A percentile compares a stretch with the other conserved stretches of the same genome.
Conservation (phyloP, 495 filamentous ascomycete genomes). For the Xylaria bambusicola region DNA sequence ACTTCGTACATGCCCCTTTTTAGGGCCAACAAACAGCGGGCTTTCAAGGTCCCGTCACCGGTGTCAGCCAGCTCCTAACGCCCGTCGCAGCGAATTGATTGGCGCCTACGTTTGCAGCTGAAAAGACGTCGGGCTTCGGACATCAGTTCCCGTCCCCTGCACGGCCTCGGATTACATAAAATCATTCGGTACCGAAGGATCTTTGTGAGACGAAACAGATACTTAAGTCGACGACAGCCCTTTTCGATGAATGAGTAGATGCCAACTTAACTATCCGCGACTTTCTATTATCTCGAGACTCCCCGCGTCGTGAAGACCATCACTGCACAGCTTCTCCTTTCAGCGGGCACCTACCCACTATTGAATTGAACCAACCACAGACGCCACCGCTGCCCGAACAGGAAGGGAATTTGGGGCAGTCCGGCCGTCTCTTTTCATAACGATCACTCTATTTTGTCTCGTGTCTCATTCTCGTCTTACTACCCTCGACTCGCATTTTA, state of each 20-base stretch:
- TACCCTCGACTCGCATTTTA: no score
- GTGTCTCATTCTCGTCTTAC: not conserved
- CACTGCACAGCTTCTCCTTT: no score
- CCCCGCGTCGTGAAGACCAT: no score
- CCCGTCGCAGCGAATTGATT: not conserved
- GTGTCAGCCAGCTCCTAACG: not conserved
- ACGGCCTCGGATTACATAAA: not conserved
- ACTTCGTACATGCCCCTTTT: no score
- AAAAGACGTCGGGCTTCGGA: conserved; percentile 7
- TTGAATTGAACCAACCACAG: conserved; percentile 10
- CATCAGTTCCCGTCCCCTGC: conserved; percentile 3
- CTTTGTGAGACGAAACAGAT: not conserved
- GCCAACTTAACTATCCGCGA: no score
- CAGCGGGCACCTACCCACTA: not conserved
- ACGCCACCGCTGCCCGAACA: not conserved
- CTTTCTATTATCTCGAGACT: no score
- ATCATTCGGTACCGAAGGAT: not conserved
- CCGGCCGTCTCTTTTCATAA: not conserved
- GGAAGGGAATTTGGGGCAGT: conserved; percentile 12
- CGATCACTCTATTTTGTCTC: not conserved
- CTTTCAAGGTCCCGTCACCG: not conserved
- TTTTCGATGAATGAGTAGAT: no score
- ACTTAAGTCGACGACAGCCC: not conserved
- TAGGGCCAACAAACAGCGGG: not conserved
- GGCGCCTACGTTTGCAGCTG: not conserved